Percentiles rank a stretch among this genome's conserved stretches.
phyloP scores from a whole-genome alignment of 257 asterid genomes.

The Solanum appendiculatum region DNA sequence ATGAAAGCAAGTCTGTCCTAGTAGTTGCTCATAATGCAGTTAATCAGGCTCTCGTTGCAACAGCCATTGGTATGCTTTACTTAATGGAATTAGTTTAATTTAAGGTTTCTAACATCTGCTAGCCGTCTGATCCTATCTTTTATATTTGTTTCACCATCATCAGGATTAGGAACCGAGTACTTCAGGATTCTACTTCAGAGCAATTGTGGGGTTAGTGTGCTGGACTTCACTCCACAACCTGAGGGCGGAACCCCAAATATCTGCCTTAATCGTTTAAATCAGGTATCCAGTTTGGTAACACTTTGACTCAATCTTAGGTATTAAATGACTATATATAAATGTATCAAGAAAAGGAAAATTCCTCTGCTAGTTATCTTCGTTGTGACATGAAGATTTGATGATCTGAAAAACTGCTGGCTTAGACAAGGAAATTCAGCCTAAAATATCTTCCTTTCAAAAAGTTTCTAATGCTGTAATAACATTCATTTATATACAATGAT shows the following conservation, averaged over 20 bases:
- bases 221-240: conserved; percentile 79
- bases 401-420: background rate
- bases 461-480: background rate
- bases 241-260: conserved; percentile 49
- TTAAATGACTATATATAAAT: background rate
- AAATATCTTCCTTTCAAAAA: background rate
- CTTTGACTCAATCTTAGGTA: background rate
- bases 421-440: background rate
- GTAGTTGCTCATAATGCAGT: conserved; percentile 98
- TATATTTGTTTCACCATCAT: background rate
- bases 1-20: conserved; percentile 67
- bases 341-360: background rate
- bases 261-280: conserved; percentile 87
- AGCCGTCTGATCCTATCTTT: background rate
- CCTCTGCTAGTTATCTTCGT: background rate
- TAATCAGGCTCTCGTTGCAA: conserved; percentile 95
- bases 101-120: background rate
- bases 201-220: conserved; percentile 89
- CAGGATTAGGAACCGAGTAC: conserved; percentile 79
- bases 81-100: background rate
- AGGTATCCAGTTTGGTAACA: conserved; percentile 28
- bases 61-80: conserved; percentile 59
- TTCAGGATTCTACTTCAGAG: conserved; percentile 88
- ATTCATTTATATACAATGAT: background rate
- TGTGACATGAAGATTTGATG: background rate